Evolutionary conservation across 2,329 filamentous ascomycete species (phyloP), one percentile per base, ranked within the genome.

Genomic region (Achaetomium macrosporum): DNA sequence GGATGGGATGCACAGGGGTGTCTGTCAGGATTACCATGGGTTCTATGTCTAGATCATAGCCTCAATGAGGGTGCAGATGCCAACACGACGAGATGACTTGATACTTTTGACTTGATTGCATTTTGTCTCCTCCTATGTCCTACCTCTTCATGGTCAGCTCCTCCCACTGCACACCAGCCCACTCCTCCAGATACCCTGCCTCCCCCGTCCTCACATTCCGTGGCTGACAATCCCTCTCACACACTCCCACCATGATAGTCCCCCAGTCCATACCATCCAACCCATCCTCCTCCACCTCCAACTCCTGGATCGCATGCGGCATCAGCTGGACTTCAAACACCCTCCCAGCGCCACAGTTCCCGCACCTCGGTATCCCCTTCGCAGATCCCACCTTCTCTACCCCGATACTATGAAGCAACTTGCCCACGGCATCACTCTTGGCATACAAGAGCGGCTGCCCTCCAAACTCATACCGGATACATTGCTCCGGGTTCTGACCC

Each of bases 111-210:
- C 25, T 25, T 25, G 25, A 25, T 25, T 56, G 52, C 50, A 40
- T 45, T 31, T 44, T 5, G 11, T 9, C 39, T 12, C 35, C 13
- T 30, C 12, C 8, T 16, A 15, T 36, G 6, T 4, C n/a, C 29
- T 45, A 75, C 31, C 66, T 64, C 57, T 64, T 62, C 42, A 61
- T 56, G 39, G 66, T 67, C 57, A 83, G 64, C 69, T 96, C 91
- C 71, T 99, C 93, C 93, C 92, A 99, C 70, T 99, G 93, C 59
- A 97, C 93, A 7, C 92, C 93, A n/a, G 81, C 84, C 92, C 93
- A 99, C 71, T 99, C 93, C 74, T 97, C 93, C 16, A 90, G 64
- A 70, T 95, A 97, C 1, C 85, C 88, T 0, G 84, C 80, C 64
- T 83, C 77, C 0, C 83, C 87, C 35, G 77, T 73, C 12, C 70